These are phyloP conservation scores for Gymnopus androsaceus DNA, from an alignment of 1,284 basidiomycete species.

Conservation along the genomic window DNA sequence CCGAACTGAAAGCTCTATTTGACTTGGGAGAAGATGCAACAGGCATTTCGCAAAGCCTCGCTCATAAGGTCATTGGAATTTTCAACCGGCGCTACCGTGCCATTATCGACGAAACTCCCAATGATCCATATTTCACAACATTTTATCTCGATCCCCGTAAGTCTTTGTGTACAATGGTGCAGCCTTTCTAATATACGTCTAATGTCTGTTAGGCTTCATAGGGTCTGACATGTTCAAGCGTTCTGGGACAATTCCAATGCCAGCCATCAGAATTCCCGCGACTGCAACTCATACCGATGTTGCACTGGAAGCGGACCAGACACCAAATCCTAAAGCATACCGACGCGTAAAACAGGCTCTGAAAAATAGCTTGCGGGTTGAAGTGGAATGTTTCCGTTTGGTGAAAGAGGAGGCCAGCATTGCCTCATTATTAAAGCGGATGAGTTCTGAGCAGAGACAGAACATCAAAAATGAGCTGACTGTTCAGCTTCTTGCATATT, in stretches of 20 bases:
- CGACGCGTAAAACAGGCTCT: background rate
- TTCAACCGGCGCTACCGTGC: slow-evolving; percentile 23
- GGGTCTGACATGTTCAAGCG: background rate
- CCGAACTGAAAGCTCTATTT: slow-evolving; percentile 24
- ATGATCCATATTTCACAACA: slow-evolving; percentile 26
- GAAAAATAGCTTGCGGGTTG: background rate
- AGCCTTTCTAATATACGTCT: background rate
- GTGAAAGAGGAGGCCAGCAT: background rate
- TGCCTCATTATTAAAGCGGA: background rate
- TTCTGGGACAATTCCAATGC: background rate
- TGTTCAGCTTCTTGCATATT: background rate
- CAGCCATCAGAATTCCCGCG: background rate
- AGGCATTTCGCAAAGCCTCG: slow-evolving; percentile 4
- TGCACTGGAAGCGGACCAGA: background rate
- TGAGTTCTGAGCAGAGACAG: background rate
- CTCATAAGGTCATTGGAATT: slow-evolving; percentile 19
- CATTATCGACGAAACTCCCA: slow-evolving; percentile 17
- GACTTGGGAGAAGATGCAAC: background rate
- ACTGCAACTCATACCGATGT: background rate
- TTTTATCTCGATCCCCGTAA: slow-evolving; percentile 26
- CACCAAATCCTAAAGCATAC: background rate
- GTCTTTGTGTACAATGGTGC: background rate
- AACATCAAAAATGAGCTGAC: background rate
- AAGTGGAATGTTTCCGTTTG: background rate
- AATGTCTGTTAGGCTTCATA: background rate